Conservation (phyloP, 768 basidiomycete genomes). For the Agrocybe chaxingu region DNA sequence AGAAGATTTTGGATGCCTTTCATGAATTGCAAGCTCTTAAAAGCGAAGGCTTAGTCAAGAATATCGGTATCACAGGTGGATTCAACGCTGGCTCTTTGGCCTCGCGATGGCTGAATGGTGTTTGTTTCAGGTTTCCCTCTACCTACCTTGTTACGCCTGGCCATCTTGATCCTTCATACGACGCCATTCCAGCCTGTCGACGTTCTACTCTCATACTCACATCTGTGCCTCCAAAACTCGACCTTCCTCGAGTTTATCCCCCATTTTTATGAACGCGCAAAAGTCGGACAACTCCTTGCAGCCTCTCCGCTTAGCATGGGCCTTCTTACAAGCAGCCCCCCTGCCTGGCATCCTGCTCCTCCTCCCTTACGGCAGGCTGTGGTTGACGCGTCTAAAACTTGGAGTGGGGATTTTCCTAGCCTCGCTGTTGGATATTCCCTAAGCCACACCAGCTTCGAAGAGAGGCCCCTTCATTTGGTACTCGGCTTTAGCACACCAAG, state of each 20-base stretch:
- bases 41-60: conserved; percentile 65
- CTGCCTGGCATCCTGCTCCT: conserved; percentile 79
- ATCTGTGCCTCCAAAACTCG: conserved; percentile 72
- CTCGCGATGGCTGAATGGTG: not conserved
- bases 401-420: conserved; percentile 49
- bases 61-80: conserved; percentile 79
- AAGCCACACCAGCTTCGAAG: conserved; percentile 36
- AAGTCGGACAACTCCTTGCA: conserved; percentile 63
- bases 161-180: conserved; percentile 67
- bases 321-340: conserved; percentile 55
- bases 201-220: conserved; percentile 76
- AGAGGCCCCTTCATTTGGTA: conserved; percentile 55
- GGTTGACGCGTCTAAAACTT: conserved; percentile 32
- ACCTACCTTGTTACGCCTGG: conserved; percentile 78
- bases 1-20: conserved; percentile 65
- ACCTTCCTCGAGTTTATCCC: conserved; percentile 54
- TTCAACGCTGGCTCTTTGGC: not conserved
- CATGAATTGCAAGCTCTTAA: conserved; percentile 65
- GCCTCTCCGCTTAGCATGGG: conserved; percentile 89
- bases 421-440: conserved; percentile 77
- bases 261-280: conserved; percentile 58
- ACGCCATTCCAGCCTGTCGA: conserved; percentile 72
- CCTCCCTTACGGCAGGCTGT: conserved; percentile 41
- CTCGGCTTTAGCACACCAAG: conserved; percentile 64
- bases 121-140: conserved; percentile 65